A percentile compares a stretch with the other conserved stretches of the same genome.
These are phyloP conservation scores for Argentina anserina DNA, from an alignment of 306 rosid genomes.

Conservation along the genomic window DNA sequence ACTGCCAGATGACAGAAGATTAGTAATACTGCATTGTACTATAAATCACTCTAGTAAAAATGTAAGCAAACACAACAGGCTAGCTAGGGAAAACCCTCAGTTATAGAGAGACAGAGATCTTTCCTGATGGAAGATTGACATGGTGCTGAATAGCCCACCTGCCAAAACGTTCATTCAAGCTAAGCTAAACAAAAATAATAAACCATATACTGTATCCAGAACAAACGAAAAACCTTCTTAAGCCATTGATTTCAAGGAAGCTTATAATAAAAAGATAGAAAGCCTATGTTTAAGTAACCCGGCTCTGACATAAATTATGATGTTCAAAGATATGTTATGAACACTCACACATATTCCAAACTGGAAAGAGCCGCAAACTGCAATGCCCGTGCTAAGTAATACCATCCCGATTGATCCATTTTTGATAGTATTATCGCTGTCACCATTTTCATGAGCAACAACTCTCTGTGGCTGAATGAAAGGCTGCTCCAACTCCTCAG, in stretches of 20 bases:
- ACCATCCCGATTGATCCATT: constrained; percentile 61
- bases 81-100: constrained; percentile 29
- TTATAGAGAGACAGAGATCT: constrained; percentile 40
- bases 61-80: neutral
- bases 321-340: neutral
- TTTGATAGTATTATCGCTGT: constrained; percentile 18
- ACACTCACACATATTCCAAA: constrained; percentile 79
- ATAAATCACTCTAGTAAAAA: neutral
- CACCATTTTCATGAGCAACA: constrained; percentile 12
- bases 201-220: no score
- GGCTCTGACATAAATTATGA: neutral
- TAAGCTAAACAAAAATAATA: no score
- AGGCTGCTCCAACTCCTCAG: constrained; percentile 44
- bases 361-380: constrained; percentile 77
- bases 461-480: constrained; percentile 30
- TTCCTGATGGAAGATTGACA: constrained; percentile 48
- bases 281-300: neutral
- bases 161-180: constrained; percentile 26
- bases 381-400: constrained; percentile 60
- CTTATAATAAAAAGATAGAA: neutral
- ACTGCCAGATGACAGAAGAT: constrained; percentile 40
- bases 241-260: neutral
- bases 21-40: neutral
- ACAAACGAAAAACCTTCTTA: neutral
- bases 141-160: constrained; percentile 56